Evolutionary conservation across 2,329 filamentous ascomycete genomes (phyloP), one percentile per base, ranked within the genome.

Genomic region (Elsinoe batatas): DNA sequence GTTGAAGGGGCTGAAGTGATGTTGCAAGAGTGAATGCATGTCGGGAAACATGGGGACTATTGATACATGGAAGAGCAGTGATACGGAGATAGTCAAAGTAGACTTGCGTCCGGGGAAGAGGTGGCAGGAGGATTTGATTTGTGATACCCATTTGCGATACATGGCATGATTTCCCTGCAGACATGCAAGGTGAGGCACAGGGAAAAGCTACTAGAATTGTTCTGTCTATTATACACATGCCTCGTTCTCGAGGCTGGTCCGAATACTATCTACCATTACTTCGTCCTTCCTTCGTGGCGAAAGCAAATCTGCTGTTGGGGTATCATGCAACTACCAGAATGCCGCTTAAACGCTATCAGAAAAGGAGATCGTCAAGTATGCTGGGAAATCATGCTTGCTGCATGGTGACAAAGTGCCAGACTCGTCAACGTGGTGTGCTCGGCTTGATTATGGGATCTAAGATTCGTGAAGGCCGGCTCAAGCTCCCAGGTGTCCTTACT

Each of bases 1-100:
- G 17, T 53, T 70, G 58, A 60, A 47, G 58, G 58, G 61, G 22
- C 22, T 55, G 12, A 37, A 46, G 30, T 55, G 44, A 49, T 20
- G 7, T 33, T 7, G 10, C 17, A n/a, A 11, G 18, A 11, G 12
- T 46, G 26, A 46, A 6, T 3, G 11, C 18, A 15, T 5, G 26
- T 30, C 8, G 26, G 7, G 26, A 2, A 30, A 7, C 3, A 6
- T 3, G 6, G 22, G 22, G 22, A 6, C 22, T 26, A 6, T n/a
- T 26, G 22, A 26, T 26, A 26, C 17, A 44, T 13, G 18, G 42
- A 26, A n/a, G 37, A 44, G 10, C 8, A 22, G 3, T 46, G 20
- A 32, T 7, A 33, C 2, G 44, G 15, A 20, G n/a, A 13, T 5
- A 26, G 10, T 35, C 5, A 18, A n/a, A 12, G 13, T 38, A n/a